Evolutionary conservation across 2,329 filamentous ascomycete genomes (phyloP), one percentile per base, ranked within the genome.

Genomic region (Cladosporium sp.): DNA sequence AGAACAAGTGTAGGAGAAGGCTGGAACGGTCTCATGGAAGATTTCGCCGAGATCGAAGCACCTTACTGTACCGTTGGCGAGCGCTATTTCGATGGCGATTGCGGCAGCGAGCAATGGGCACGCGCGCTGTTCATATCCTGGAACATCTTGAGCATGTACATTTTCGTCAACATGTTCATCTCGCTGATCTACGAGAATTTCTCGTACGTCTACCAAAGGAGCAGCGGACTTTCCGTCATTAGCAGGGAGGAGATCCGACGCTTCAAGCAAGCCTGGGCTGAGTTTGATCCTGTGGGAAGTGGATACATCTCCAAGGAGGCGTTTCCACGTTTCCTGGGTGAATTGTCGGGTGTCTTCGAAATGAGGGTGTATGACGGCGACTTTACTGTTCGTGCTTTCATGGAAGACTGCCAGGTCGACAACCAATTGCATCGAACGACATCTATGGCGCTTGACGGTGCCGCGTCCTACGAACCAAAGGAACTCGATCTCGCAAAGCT

Each of bases 141-240:
- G 93, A 98, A 98, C 73, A 92, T 98, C 62, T 79, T 98, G 69
- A 97, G 92, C 86, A 98, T 98, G 93, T 98, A 98, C 72, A 95
- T 98, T 62, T 98, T 98, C 63, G 92, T 97, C 64, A 96, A 92
- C 64, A 74, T 98, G 65, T 98, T 98, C 68, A 92, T 98, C 52
- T 98, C 93, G 42, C 83, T 98, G 67, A 98, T 98, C 59, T 98
- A 94, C 72, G 93, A 98, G 73, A 97, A 91, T 70, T 98, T 98
- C 77, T 95, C 90, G 67, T 98, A 98, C 63, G 93, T 98, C 56
- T 98, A 97, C 67, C 94, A 98, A 72, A 83, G 90, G 55, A 96
- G 92, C 53, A 95, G 88, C 62, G 89, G 90, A n/a, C 78, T 96
- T 59, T 89, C 87, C 5, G 85, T 87, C 54, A 85, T 98, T 60